Evolutionary conservation across 2,329 filamentous ascomycete genomes (phyloP).

Genomic region (Paecilomyces formosus): DNA sequence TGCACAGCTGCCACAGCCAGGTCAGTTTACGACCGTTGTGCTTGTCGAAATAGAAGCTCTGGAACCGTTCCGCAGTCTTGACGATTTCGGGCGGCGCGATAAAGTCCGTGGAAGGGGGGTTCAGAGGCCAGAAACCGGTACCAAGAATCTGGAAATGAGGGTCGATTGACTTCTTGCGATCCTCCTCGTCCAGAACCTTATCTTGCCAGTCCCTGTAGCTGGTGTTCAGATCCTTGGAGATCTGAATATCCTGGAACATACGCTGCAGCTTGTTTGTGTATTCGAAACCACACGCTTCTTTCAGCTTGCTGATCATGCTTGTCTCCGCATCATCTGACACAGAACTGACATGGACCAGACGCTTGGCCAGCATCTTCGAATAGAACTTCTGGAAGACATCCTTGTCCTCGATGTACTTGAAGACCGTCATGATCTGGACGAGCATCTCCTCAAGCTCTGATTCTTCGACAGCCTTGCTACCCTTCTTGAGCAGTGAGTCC

Average conservation of each 20-base stretch:
- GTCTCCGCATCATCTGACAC: slow-evolving; percentile 96
- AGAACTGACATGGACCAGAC: slow-evolving; percentile 88
- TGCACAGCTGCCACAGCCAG: slow-evolving; percentile 97
- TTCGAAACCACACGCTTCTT: slow-evolving; percentile 96
- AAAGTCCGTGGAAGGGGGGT: slow-evolving; percentile 79
- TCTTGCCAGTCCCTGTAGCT: slow-evolving; percentile 75
- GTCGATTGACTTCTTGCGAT: slow-evolving; percentile 65
- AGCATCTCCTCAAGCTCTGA: slow-evolving; percentile 84
- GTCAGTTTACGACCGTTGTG: slow-evolving; percentile 94
- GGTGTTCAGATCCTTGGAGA: slow-evolving; percentile 91
- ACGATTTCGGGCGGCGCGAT: slow-evolving; percentile 77
- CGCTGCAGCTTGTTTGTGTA: slow-evolving; percentile 99
- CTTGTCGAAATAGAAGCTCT: slow-evolving; percentile 89
- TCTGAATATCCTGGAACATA: slow-evolving; percentile 99
- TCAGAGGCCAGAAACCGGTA: slow-evolving; percentile 95
- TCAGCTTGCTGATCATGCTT: slow-evolving; percentile 98
- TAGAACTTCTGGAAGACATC: slow-evolving; percentile 99
- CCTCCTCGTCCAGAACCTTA: slow-evolving; percentile 56
- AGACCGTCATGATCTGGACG: slow-evolving; percentile 95
- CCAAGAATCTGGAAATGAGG: slow-evolving; percentile 88
- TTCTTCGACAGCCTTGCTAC: slow-evolving; percentile 85
- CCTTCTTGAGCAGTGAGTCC: slow-evolving; percentile 82
- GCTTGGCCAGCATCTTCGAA: slow-evolving; percentile 89
- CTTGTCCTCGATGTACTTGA: slow-evolving; percentile 99
- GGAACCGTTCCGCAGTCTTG: slow-evolving; percentile 82